Evolutionary conservation across 2,329 filamentous ascomycete species (phyloP).

Genomic region (Stemphylium beticola): DNA sequence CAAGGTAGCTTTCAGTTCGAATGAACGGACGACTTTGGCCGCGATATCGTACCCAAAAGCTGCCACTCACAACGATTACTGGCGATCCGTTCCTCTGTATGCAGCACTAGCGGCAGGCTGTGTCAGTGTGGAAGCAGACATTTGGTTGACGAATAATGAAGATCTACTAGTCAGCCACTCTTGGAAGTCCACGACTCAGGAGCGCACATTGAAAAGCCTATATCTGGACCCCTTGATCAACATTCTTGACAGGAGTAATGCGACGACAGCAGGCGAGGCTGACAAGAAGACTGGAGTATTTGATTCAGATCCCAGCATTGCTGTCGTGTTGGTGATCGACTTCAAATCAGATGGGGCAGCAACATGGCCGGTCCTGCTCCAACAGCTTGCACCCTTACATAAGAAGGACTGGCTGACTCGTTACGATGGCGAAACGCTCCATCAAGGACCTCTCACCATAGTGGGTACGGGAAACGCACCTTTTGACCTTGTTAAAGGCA

Average conservation of each 20-base stretch:
- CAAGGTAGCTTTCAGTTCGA: slow-evolving; percentile 26
- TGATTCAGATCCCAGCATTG: slow-evolving; percentile 46
- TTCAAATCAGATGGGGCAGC: slow-evolving; percentile 65
- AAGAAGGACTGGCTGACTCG: slow-evolving; percentile 59
- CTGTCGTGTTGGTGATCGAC: slow-evolving; percentile 70
- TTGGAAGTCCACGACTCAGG: slow-evolving; percentile 21
- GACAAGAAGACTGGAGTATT: slow-evolving; percentile 57
- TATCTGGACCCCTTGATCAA: slow-evolving; percentile 51
- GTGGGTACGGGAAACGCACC: slow-evolving; percentile 71
- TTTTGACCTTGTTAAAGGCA: slow-evolving; percentile 62
- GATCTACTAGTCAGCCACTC: slow-evolving; percentile 41
- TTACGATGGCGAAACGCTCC: slow-evolving; percentile 58
- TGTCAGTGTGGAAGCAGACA: slow-evolving; percentile 41
- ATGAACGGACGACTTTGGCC: slow-evolving; percentile 49
- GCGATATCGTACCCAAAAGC: slow-evolving; percentile 45
- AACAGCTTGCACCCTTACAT: slow-evolving; percentile 65
- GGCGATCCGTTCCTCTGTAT: slow-evolving; percentile 50
- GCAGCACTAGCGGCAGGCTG: slow-evolving; percentile 50
- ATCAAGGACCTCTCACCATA: slow-evolving; percentile 67
- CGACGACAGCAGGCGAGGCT: slow-evolving; percentile 20
- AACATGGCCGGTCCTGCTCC: slow-evolving; percentile 61
- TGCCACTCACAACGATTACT: slow-evolving; percentile 54
- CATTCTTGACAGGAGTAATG: slow-evolving; percentile 44
- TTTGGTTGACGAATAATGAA: slow-evolving; percentile 33
- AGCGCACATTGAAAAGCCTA: slow-evolving; percentile 34